Conservation (phyloP, 495 filamentous ascomycete genomes). For the Rostrohypoxylon terebratum region DNA sequence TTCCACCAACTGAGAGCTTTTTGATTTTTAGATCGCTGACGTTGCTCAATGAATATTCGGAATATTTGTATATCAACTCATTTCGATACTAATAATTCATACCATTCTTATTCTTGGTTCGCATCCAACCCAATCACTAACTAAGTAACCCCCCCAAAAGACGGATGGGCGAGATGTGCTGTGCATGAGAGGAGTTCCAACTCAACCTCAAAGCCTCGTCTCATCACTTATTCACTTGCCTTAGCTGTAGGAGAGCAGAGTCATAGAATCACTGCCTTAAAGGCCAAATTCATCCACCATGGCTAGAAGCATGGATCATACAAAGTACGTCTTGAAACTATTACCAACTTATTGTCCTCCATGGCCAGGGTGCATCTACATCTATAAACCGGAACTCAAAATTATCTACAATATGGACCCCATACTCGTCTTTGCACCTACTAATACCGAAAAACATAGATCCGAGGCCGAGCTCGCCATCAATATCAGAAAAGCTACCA, state of each 20-base stretch:
- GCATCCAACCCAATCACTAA: not conserved
- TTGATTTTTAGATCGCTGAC: conserved; percentile 28
- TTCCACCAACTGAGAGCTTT: conserved; percentile 21
- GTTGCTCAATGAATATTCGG: conserved; percentile 11
- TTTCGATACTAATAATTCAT: conserved; percentile 1
- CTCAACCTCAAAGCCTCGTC: conserved; percentile 37
- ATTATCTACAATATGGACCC: not conserved
- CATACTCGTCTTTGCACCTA: conserved; percentile 3
- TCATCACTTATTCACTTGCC: conserved; percentile 29
- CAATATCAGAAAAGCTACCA: conserved; percentile 97
- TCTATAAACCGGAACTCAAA: not conserved
- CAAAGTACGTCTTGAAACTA: conserved; percentile 51
- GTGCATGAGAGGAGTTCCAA: conserved; percentile 36
- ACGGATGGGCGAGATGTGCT: conserved; percentile 43
- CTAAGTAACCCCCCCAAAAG: conserved; percentile 25
- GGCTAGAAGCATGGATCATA: conserved; percentile 62
- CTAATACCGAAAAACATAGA: conserved; percentile 58
- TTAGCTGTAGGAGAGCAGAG: conserved; percentile 9
- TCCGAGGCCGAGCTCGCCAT: conserved; percentile 93
- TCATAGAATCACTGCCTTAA: not conserved
- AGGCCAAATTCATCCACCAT: conserved; percentile 47
- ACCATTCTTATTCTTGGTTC: not conserved
- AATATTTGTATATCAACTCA: conserved; percentile 2
- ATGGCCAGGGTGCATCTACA: not conserved
- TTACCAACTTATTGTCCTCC: not conserved